phyloP scores from a whole-genome alignment of 495 filamentous ascomycete genomes.

The Bathelium albidoporum region DNA sequence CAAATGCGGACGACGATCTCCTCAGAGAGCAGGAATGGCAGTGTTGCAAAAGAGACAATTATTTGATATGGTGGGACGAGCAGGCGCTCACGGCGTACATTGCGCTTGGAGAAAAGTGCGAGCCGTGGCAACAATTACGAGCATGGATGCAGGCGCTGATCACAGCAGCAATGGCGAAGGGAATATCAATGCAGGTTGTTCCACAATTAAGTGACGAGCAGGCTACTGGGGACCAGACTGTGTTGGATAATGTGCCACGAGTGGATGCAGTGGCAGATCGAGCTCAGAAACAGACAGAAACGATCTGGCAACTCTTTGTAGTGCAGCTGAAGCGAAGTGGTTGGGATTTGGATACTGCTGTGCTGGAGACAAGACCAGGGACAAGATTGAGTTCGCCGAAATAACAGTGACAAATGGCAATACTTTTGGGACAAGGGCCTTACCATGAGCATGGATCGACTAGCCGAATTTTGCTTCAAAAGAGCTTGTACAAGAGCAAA shows the following conservation, averaged over 20 bases:
- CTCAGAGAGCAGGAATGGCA: constrained; percentile 37
- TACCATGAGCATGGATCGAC: not conserved
- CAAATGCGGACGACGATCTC: constrained; percentile 21
- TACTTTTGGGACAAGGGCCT: not conserved
- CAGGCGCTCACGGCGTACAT: constrained; percentile 2
- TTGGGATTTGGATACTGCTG: constrained; percentile 50
- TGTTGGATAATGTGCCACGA: not conserved
- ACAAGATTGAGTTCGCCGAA: constrained; percentile 12
- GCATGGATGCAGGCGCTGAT: constrained; percentile 69
- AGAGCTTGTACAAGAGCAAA: too few relatives aligned
- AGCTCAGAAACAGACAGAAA: constrained; percentile 22
- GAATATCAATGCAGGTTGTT: not conserved
- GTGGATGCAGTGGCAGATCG: not conserved
- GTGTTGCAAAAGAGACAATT: constrained; percentile 41
- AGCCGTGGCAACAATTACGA: constrained; percentile 43
- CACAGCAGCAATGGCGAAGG: constrained; percentile 25
- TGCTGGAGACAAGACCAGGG: constrained; percentile 46
- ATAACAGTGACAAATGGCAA: not conserved
- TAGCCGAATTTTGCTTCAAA: too few relatives aligned
- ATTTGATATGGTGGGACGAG: constrained; percentile 46
- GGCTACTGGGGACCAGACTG: not conserved
- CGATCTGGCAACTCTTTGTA: constrained; percentile 35
- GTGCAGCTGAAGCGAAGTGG: constrained; percentile 37
- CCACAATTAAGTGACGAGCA: not conserved
- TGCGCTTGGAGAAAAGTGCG: constrained; percentile 20